Conservation (phyloP, 2,329 filamentous ascomycete species). For the Talaromyces islandicus region DNA sequence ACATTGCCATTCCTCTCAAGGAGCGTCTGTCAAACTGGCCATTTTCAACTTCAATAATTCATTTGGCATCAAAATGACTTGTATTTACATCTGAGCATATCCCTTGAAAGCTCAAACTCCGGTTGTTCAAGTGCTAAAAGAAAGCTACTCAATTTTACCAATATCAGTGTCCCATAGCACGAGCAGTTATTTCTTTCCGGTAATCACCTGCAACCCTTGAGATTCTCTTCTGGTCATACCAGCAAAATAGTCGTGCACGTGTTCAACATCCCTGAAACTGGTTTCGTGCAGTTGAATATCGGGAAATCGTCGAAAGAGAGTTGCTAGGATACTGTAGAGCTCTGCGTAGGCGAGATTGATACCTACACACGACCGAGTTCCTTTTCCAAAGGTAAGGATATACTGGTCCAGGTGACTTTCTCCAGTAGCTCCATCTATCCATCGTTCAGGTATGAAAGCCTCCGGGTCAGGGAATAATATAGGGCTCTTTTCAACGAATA, state of each 20-base stretch:
- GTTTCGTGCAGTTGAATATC: constrained; percentile 15
- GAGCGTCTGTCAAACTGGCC: too few species aligned
- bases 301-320: constrained; percentile 10
- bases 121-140: neutral
- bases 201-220: constrained; percentile 3
- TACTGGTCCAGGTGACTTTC: constrained; percentile 11
- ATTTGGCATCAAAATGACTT: too few species aligned
- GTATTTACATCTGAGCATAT: too few species aligned
- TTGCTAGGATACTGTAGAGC: constrained; percentile 16
- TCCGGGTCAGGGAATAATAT: constrained; percentile 17
- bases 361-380: constrained; percentile 20
- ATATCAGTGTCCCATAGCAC: neutral
- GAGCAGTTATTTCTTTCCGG: neutral
- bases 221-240: constrained; percentile 6
- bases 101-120: too few species aligned
- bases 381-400: constrained; percentile 13
- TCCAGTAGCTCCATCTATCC: constrained; percentile 13
- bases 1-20: too few species aligned
- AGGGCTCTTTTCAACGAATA: constrained; percentile 12
- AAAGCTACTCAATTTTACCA: neutral
- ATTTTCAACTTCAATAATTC: too few species aligned
- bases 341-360: constrained; percentile 23
- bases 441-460: constrained; percentile 23
- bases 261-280: constrained; percentile 12
- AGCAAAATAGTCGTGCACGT: constrained; percentile 13